Conservation (phyloP, 805 yeast species). For the Pichia sporocuriosa region DNA sequence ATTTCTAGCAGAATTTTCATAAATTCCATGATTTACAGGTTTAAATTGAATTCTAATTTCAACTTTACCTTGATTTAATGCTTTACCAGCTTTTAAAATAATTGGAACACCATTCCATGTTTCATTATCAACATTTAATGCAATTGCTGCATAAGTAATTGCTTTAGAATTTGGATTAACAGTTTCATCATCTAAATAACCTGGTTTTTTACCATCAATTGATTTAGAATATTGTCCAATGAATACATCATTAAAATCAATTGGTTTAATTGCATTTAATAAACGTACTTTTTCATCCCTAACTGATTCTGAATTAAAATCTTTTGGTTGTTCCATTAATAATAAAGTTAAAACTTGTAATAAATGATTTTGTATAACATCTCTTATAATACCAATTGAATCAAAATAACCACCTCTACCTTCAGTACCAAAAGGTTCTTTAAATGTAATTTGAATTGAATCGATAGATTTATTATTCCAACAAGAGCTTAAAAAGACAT, state of each 20-base stretch:
- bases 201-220: conserved; percentile 84
- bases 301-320: conserved; percentile 87
- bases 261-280: conserved; percentile 68
- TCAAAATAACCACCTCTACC: conserved; percentile 99
- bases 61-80: conserved; percentile 90
- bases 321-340: conserved; percentile 92
- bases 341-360: conserved; percentile 85
- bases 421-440: conserved; percentile 98
- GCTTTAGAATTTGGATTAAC: conserved; percentile 77
- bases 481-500: conserved; percentile 76
- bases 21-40: conserved; percentile 77
- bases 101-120: conserved; percentile 99
- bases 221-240: conserved; percentile 86
- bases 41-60: conserved; percentile 92
- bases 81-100: conserved; percentile 94
- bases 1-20: conserved; percentile 75
- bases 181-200: conserved; percentile 86
- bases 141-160: conserved; percentile 86
- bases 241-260: conserved; percentile 59
- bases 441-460: conserved; percentile 83
- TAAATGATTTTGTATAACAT: conserved; percentile 96
- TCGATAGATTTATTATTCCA: conserved; percentile 81
- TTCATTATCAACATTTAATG: conserved; percentile 76
- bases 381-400: conserved; percentile 89
- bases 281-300: conserved; percentile 96